phyloP scores from a whole-genome alignment of 129 eudicot genomes.

The Dittrichia graveolens region DNA sequence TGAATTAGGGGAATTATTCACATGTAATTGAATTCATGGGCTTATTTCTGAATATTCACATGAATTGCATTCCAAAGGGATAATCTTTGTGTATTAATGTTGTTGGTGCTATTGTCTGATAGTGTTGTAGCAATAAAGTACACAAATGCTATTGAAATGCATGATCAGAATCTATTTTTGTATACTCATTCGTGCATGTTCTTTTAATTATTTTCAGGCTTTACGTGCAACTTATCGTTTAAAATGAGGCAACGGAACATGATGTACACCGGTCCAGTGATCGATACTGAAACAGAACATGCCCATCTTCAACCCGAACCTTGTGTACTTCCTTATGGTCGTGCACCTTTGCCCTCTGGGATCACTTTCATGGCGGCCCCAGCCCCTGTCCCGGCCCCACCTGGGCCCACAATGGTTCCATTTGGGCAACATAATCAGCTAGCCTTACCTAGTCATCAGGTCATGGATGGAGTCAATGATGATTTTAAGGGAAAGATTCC shows the following conservation, averaged over 20 bases:
- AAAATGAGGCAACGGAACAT: conserved; percentile 78
- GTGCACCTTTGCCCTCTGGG: conserved; percentile 26
- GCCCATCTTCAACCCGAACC: conserved; percentile 61
- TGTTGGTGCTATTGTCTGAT: neutral
- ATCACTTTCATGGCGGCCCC: conserved; percentile 32
- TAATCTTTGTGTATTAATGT: neutral
- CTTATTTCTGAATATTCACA: neutral
- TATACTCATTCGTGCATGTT: neutral
- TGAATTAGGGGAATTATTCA: neutral
- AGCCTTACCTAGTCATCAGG: conserved; percentile 44
- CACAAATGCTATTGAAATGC: conserved; percentile 15
- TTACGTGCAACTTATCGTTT: conserved; percentile 27
- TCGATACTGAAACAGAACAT: conserved; percentile 53
- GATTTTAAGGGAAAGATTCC: conserved; percentile 64
- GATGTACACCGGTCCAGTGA: conserved; percentile 55
- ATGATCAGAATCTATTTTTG: neutral
- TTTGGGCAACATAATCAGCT: conserved; percentile 51
- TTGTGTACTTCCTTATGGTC: conserved; percentile 46
- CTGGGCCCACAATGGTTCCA: conserved; percentile 53
- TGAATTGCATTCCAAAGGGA: conserved; percentile 8
- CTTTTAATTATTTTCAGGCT: conserved; percentile 35
- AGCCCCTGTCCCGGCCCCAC: conserved; percentile 29
- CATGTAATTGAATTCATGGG: too few species aligned
- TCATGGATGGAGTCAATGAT: conserved; percentile 49
- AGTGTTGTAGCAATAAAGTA: neutral